phyloP scores from a whole-genome alignment of 2,329 filamentous ascomycete genomes.

The Aspergillus fumigatiaffinis region DNA sequence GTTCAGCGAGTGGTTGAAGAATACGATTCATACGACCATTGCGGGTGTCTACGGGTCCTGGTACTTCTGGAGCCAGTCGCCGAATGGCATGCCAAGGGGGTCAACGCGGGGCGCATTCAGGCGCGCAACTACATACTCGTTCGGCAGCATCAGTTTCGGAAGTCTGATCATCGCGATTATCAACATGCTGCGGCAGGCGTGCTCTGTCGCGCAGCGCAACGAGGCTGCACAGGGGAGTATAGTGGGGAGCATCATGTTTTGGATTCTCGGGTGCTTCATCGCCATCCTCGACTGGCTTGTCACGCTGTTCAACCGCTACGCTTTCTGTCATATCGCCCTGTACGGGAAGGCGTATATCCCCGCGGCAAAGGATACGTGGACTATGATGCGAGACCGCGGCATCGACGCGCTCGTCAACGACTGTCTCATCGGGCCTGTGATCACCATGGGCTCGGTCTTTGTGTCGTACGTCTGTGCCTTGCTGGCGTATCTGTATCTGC shows the following conservation, averaged over 20 bases:
- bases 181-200: constrained; percentile 76
- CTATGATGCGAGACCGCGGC: constrained; percentile 85
- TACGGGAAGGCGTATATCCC: constrained; percentile 86
- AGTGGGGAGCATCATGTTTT: constrained; percentile 64
- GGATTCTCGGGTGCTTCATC: constrained; percentile 72
- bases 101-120: constrained; percentile 80
- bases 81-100: constrained; percentile 65
- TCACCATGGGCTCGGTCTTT: constrained; percentile 74
- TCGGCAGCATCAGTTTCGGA: constrained; percentile 84
- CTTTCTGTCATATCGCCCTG: constrained; percentile 86
- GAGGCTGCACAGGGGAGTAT: constrained; percentile 66
- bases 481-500: constrained; percentile 80
- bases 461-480: constrained; percentile 79
- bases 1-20: constrained; percentile 91
- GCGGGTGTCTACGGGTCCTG: constrained; percentile 87
- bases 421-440: constrained; percentile 71
- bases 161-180: constrained; percentile 83
- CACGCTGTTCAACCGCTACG: constrained; percentile 85
- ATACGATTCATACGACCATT: constrained; percentile 83
- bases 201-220: constrained; percentile 69
- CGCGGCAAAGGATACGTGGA: constrained; percentile 86
- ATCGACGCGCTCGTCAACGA: constrained; percentile 88
- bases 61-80: constrained; percentile 71
- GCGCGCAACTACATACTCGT: constrained; percentile 82
- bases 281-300: constrained; percentile 78